Evolutionary conservation across 352 stramenopile species (phyloP).

Genomic region (Saprolegnia diclina): DNA sequence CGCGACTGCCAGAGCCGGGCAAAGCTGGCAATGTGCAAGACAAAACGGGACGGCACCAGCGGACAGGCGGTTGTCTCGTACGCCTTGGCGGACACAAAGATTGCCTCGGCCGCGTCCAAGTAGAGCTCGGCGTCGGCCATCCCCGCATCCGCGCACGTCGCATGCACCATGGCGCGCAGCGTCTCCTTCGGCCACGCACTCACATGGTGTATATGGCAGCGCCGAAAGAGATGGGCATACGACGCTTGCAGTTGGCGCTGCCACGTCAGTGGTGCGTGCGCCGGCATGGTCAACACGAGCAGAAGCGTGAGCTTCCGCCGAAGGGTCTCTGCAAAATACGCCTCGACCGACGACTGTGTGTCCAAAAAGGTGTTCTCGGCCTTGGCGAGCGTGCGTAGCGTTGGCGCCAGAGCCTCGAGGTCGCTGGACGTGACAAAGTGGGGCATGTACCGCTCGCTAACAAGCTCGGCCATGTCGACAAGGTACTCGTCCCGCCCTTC

Average conservation of each 20-base stretch:
- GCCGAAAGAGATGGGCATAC: slow-evolving; percentile 32
- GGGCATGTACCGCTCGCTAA: slow-evolving; percentile 37
- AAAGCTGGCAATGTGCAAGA: slow-evolving; percentile 6
- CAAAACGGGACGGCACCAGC: slow-evolving; percentile 30
- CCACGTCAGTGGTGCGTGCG: background rate
- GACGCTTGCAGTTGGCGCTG: slow-evolving; percentile 7
- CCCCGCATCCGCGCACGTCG: slow-evolving; percentile 31
- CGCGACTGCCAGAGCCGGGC: background rate
- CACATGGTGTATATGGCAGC: slow-evolving; percentile 42
- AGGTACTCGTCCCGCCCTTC: slow-evolving; percentile 33
- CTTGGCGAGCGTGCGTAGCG: slow-evolving; percentile 35
- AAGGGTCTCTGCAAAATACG: slow-evolving; percentile 43
- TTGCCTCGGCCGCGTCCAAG: background rate
- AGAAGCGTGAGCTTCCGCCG: slow-evolving; percentile 51
- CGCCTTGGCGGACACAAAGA: background rate
- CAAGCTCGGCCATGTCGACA: slow-evolving; percentile 41
- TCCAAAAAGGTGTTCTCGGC: slow-evolving; percentile 29
- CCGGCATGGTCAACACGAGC: slow-evolving; percentile 35
- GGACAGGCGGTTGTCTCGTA: slow-evolving; percentile 25
- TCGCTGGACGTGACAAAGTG: slow-evolving; percentile 51
- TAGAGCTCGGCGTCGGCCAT: slow-evolving; percentile 33
- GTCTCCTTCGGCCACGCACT: slow-evolving; percentile 42
- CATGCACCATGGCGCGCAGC: slow-evolving; percentile 41
- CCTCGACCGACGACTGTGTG: slow-evolving; percentile 31
- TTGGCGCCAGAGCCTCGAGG: slow-evolving; percentile 40